These are phyloP conservation scores for Inga leiocalycina DNA, from an alignment of 306 rosid genomes.

Conservation along the genomic window DNA sequence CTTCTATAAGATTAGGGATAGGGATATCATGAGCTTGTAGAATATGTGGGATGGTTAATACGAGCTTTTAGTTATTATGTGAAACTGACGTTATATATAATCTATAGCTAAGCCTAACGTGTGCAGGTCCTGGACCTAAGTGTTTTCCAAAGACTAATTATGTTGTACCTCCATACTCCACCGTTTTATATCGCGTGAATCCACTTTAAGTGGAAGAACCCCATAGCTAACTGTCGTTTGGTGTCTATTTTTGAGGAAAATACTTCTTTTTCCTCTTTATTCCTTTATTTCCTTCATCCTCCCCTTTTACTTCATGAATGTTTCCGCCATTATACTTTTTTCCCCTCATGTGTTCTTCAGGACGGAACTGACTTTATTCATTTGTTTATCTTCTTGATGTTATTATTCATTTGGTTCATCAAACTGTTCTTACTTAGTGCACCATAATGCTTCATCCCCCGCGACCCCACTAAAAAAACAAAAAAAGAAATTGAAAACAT, in stretches of 20 bases:
- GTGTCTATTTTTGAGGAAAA: neutral
- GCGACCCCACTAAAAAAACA: too few relatives aligned
- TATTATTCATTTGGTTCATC: neutral
- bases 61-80: neutral
- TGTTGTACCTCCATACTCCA: neutral
- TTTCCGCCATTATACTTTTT: neutral
- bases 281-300: neutral
- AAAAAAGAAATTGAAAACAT: too few relatives aligned
- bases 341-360: neutral
- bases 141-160: conserved; percentile 11
- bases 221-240: neutral
- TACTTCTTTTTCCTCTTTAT: neutral
- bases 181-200: neutral
- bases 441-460: neutral
- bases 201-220: neutral
- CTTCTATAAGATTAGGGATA: neutral
- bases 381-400: neutral
- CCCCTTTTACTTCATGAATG: neutral
- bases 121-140: neutral
- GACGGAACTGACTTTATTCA: neutral
- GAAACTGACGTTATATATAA: neutral
- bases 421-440: neutral
- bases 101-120: neutral
- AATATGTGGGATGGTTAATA: neutral
- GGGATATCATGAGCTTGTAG: neutral